These are phyloP conservation scores for Macrolepiota fuliginosa DNA, from an alignment of 768 basidiomycete species.

Conservation along the genomic window DNA sequence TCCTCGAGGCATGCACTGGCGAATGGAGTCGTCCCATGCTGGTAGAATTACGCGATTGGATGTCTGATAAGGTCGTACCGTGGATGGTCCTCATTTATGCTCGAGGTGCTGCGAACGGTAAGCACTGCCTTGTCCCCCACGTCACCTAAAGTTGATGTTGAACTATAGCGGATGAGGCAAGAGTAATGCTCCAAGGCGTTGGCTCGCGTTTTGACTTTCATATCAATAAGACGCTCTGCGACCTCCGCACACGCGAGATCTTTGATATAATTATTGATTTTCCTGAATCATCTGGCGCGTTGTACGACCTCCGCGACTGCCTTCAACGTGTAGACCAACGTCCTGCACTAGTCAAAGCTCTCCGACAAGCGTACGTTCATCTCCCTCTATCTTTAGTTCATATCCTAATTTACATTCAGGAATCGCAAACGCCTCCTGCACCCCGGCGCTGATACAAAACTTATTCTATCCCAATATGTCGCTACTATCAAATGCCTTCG, in stretches of 20 bases:
- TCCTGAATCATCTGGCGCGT: constrained; percentile 81
- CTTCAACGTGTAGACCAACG: constrained; percentile 80
- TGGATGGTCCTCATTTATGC: constrained; percentile 88
- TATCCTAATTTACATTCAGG: constrained; percentile 23
- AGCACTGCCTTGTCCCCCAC: constrained; percentile 19
- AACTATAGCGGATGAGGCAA: constrained; percentile 62
- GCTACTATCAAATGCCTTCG: constrained; percentile 89
- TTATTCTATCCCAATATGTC: constrained; percentile 88
- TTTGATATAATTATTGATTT: constrained; percentile 97
- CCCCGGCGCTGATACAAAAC: constrained; percentile 92
- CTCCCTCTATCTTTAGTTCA: background rate
- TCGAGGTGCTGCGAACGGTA: constrained; percentile 56
- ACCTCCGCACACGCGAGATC: constrained; percentile 80
- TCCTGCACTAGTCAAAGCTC: constrained; percentile 65
- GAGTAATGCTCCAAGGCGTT: constrained; percentile 70
- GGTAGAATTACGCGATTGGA: constrained; percentile 65
- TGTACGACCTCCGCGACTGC: constrained; percentile 89
- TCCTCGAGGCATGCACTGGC: constrained; percentile 60
- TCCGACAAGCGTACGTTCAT: constrained; percentile 72
- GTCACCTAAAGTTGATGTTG: constrained; percentile 3
- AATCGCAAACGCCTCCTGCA: constrained; percentile 88
- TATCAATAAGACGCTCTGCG: constrained; percentile 87
- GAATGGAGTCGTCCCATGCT: constrained; percentile 72
- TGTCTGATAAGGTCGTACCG: constrained; percentile 73
- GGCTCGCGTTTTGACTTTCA: constrained; percentile 89